Evolutionary conservation across 2,329 filamentous ascomycete species (phyloP).

Genomic region (Dactylellina haptotyla): DNA sequence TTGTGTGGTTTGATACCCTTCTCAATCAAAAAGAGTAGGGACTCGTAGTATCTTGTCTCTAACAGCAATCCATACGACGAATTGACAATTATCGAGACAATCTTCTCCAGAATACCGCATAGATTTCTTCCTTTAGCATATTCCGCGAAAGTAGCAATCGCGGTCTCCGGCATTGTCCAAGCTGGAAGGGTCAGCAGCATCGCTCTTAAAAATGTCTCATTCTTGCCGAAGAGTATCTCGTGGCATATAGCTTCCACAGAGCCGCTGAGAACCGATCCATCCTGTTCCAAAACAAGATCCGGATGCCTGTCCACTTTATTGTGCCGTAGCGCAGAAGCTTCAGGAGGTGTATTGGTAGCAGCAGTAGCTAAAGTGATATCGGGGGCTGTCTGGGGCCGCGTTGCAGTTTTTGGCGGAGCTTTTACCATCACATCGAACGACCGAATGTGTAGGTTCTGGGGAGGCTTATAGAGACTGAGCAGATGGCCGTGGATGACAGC

Average conservation of each 20-base stretch:
- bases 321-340: constrained; percentile 56
- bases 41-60: constrained; percentile 58
- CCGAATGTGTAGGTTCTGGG: constrained; percentile 57
- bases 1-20: constrained; percentile 58
- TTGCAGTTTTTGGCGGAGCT: constrained; percentile 48
- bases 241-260: constrained; percentile 58
- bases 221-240: constrained; percentile 58
- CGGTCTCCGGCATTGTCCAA: constrained; percentile 58
- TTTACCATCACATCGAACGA: constrained; percentile 57
- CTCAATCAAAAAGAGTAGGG: constrained; percentile 57
- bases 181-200: constrained; percentile 57
- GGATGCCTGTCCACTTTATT: constrained; percentile 57
- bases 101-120: constrained; percentile 45
- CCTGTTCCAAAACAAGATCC: constrained; percentile 56
- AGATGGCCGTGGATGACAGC: constrained; percentile 56
- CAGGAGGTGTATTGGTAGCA: constrained; percentile 27
- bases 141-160: constrained; percentile 57
- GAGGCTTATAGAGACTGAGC: constrained; percentile 58
- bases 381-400: constrained; percentile 58
- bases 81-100: constrained; percentile 56
- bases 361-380: constrained; percentile 48
- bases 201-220: constrained; percentile 55
- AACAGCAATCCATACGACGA: constrained; percentile 57
- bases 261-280: constrained; percentile 56
- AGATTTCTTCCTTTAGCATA: constrained; percentile 54